A percentile compares a stretch with the other conserved stretches of the same genome.
These are phyloP conservation scores for Alternaria arborescens DNA, from an alignment of 2,329 filamentous ascomycete genomes.

Conservation along the genomic window DNA sequence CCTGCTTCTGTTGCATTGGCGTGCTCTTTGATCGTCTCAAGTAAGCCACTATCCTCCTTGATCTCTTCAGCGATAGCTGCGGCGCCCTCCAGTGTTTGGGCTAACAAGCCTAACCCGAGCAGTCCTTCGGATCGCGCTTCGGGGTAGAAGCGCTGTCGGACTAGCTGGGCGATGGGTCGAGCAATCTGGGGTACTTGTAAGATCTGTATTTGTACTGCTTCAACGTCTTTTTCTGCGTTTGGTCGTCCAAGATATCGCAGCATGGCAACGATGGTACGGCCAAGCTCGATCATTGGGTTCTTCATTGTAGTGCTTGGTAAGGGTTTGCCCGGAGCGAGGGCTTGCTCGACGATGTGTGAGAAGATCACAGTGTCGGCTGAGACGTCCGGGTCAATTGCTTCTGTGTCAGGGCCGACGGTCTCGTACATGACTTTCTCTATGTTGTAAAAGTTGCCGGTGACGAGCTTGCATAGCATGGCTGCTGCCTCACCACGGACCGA, in stretches of 20 bases:
- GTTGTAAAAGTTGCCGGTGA: slow-evolving; percentile 43
- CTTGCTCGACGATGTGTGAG: slow-evolving; percentile 41
- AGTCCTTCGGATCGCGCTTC: slow-evolving; percentile 49
- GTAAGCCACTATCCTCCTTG: slow-evolving; percentile 37
- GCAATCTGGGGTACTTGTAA: slow-evolving; percentile 42
- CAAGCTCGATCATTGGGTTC: slow-evolving; percentile 48
- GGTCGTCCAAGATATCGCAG: slow-evolving; percentile 29
- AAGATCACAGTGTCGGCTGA: slow-evolving; percentile 36
- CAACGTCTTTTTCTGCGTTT: slow-evolving; percentile 32
- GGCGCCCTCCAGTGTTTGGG: slow-evolving; percentile 41
- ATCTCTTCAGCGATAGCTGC: slow-evolving; percentile 39
- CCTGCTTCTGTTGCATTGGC: slow-evolving; percentile 38
- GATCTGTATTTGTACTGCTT: slow-evolving; percentile 35
- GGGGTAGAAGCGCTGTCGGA: slow-evolving; percentile 47
- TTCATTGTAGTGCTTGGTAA: slow-evolving; percentile 51
- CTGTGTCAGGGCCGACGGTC: slow-evolving; percentile 24
- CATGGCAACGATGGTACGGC: slow-evolving; percentile 39
- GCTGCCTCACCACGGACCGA: slow-evolving; percentile 48
- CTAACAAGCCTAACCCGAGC: slow-evolving; percentile 47
- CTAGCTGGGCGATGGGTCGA: slow-evolving; percentile 43
- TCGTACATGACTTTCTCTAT: slow-evolving; percentile 41
- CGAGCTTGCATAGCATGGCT: slow-evolving; percentile 46
- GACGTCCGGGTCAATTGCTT: slow-evolving; percentile 21
- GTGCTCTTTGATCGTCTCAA: slow-evolving; percentile 47
- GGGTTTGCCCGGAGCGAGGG: slow-evolving; percentile 41